Evolutionary conservation across 2,329 filamentous ascomycete species (phyloP).

Genomic region (Metarhizium guizhouense): DNA sequence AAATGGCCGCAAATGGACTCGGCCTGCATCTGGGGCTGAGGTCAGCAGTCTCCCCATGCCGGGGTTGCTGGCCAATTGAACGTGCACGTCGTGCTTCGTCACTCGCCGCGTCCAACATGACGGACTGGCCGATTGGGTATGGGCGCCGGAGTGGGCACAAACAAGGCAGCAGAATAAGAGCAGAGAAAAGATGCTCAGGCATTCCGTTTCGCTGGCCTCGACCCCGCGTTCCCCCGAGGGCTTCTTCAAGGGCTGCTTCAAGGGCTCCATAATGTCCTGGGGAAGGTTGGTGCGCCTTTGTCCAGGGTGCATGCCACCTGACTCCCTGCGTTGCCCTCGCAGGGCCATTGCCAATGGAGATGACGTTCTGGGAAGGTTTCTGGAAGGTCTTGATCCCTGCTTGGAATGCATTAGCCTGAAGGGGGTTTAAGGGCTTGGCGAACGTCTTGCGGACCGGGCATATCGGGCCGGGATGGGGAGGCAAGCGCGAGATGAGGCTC

Average conservation of each 20-base stretch:
- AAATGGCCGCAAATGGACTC: neutral
- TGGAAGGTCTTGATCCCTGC: neutral
- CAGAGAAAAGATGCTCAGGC: neutral
- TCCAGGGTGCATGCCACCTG: no score
- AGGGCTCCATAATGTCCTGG: no score
- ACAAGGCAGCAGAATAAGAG: no score
- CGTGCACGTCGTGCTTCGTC: neutral
- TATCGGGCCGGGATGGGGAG: no score
- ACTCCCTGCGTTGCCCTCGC: no score
- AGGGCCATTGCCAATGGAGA: no score
- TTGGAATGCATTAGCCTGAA: neutral
- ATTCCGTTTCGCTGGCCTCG: neutral
- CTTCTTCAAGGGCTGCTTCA: no score
- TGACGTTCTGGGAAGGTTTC: neutral
- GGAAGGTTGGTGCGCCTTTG: no score
- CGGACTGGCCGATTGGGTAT: conserved; percentile 5
- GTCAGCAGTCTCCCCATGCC: neutral
- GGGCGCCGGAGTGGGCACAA: neutral
- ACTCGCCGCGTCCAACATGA: neutral
- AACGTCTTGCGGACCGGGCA: no score
- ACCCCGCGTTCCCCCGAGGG: neutral
- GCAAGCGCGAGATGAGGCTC: no score
- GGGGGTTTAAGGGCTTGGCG: neutral
- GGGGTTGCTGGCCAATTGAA: conserved; percentile 2
- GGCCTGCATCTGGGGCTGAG: conserved; percentile 2